Conservation (phyloP, 1,284 basidiomycete genomes). For the Puccinia horiana region DNA sequence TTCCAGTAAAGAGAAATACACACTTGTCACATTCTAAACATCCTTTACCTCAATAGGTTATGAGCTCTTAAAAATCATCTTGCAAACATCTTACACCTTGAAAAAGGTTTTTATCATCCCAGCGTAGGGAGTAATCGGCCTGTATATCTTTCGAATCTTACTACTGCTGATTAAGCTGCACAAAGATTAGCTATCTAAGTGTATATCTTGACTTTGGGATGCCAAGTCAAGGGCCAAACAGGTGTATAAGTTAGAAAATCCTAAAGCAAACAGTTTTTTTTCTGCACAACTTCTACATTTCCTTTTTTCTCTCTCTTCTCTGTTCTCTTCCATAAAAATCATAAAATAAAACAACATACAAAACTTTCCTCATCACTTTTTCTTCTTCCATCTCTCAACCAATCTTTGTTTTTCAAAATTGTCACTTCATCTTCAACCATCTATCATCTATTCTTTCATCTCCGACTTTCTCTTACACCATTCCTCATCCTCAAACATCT, state of each 20-base stretch:
- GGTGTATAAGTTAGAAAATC: neutral
- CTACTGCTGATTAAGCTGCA: neutral
- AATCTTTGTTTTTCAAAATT: neutral
- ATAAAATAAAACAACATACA: neutral
- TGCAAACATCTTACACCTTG: too few relatives aligned
- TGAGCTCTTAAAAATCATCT: too few relatives aligned
- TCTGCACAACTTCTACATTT: neutral
- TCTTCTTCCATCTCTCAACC: neutral
- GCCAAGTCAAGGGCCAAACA: neutral
- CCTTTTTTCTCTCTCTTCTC: neutral
- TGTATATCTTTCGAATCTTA: neutral
- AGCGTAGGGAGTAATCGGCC: neutral
- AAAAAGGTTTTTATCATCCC: neutral
- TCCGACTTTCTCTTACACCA: too few relatives aligned
- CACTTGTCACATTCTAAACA: too few relatives aligned
- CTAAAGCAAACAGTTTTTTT: neutral
- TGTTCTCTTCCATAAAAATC: neutral
- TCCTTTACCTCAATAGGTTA: too few relatives aligned
- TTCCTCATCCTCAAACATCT: too few relatives aligned
- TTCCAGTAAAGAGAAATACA: too few relatives aligned
- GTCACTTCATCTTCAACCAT: too few relatives aligned
- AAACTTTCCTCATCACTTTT: neutral
- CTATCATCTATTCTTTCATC: too few relatives aligned
- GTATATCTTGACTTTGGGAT: neutral
- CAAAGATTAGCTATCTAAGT: neutral